phyloP scores from a whole-genome alignment of 768 basidiomycete genomes.

The Boletus rex-veris region DNA sequence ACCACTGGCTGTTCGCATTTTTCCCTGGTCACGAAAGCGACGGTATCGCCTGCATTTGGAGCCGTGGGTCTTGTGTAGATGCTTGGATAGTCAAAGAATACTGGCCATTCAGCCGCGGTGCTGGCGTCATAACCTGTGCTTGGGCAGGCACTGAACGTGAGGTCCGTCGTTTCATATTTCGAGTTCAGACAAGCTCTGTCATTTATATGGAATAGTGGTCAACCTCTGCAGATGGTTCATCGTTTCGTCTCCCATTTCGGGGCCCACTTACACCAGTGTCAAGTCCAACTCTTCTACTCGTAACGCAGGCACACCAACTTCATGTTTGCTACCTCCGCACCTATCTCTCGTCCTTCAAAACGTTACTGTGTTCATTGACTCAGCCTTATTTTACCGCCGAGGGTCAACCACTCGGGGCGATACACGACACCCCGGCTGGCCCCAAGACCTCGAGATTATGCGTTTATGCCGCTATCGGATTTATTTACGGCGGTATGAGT shows the following conservation, averaged over 20 bases:
- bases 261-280: constrained; percentile 56
- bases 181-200: not conserved
- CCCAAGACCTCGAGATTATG: constrained; percentile 46
- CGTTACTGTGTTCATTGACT: constrained; percentile 47
- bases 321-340: constrained; percentile 53
- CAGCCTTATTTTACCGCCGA: constrained; percentile 39
- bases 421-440: constrained; percentile 30
- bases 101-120: constrained; percentile 49
- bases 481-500: constrained; percentile 53
- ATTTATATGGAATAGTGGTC: constrained; percentile 47
- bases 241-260: constrained; percentile 52
- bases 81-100: constrained; percentile 57
- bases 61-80: constrained; percentile 54
- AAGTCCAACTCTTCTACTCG: constrained; percentile 54
- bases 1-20: constrained; percentile 70
- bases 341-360: constrained; percentile 41
- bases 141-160: constrained; percentile 64
- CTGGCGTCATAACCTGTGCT: constrained; percentile 56
- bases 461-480: constrained; percentile 54
- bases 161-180: constrained; percentile 34
- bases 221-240: constrained; percentile 40
- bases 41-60: constrained; percentile 67
- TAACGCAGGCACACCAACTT: constrained; percentile 60
- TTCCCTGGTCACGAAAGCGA: constrained; percentile 58
- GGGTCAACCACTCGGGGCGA: constrained; percentile 29